Evolutionary conservation across 371 early-diverging fungal species (phyloP).

Genomic region (Mortierella sp.): DNA sequence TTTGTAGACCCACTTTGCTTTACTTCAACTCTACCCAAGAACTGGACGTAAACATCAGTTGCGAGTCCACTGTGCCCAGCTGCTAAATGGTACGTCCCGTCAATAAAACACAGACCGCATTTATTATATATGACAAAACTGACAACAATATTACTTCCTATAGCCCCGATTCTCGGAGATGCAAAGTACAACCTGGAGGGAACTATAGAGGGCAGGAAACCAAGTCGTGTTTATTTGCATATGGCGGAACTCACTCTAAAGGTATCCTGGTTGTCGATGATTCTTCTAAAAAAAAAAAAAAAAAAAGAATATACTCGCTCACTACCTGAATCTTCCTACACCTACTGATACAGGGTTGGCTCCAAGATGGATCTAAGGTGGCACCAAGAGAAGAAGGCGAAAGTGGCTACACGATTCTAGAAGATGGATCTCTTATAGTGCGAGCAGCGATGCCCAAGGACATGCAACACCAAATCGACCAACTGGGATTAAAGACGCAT

Average conservation of each 20-base stretch:
- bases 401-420: background rate
- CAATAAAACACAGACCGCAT: background rate
- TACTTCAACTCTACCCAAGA: conserved; percentile 26
- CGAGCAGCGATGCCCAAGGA: conserved; percentile 3
- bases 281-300: background rate
- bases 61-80: conserved; percentile 45
- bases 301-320: too few relatives aligned
- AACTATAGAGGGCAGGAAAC: background rate
- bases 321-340: background rate
- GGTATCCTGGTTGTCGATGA: conserved; percentile 7
- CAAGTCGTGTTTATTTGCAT: conserved; percentile 25
- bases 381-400: background rate
- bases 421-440: conserved; percentile 14
- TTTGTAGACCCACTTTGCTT: conserved; percentile 10
- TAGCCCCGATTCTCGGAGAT: conserved; percentile 48
- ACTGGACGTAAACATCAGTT: conserved; percentile 52
- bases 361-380: background rate
- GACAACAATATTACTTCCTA: background rate
- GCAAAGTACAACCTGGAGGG: conserved; percentile 8
- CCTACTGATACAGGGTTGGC: conserved; percentile 10
- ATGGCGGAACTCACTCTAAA: conserved; percentile 24
- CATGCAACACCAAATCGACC: background rate
- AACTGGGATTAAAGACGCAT: background rate
- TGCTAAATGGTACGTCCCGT: conserved; percentile 20
- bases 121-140: background rate